Percentiles rank a stretch among this genome's conserved stretches.
Conservation (phyloP, 768 basidiomycete species). For the Termitomyces sp. region DNA sequence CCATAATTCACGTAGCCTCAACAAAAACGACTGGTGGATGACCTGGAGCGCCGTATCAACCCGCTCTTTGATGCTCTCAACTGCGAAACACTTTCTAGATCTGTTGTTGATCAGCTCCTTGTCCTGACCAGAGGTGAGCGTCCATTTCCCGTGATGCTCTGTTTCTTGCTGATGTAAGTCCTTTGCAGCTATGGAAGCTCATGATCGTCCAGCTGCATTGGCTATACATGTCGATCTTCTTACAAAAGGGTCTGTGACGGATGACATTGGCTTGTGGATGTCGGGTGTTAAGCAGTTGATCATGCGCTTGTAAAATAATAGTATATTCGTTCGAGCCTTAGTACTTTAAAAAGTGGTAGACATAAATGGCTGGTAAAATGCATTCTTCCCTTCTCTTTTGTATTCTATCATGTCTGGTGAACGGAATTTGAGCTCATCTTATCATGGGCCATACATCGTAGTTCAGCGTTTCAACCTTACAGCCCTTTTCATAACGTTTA, state of each 20-base stretch:
- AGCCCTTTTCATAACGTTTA: no score
- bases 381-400: neutral
- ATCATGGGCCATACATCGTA: no score
- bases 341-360: neutral
- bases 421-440: no score
- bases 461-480: no score
- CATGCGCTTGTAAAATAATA: constrained; percentile 46
- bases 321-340: neutral
- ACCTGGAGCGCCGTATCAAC: constrained; percentile 83
- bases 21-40: constrained; percentile 82
- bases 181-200: constrained; percentile 70
- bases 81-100: constrained; percentile 72
- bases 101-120: constrained; percentile 68
- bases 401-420: neutral
- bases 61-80: constrained; percentile 90
- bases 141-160: neutral
- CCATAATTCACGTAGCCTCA: constrained; percentile 49
- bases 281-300: constrained; percentile 89
- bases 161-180: constrained; percentile 1
- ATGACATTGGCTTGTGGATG: constrained; percentile 87
- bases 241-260: constrained; percentile 72
- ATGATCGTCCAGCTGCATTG: constrained; percentile 74
- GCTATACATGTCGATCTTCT: constrained; percentile 85
- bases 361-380: constrained; percentile 6
- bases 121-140: constrained; percentile 69